Conservation (phyloP, 139 green algal genomes). For the Chlorella sp. region DNA sequence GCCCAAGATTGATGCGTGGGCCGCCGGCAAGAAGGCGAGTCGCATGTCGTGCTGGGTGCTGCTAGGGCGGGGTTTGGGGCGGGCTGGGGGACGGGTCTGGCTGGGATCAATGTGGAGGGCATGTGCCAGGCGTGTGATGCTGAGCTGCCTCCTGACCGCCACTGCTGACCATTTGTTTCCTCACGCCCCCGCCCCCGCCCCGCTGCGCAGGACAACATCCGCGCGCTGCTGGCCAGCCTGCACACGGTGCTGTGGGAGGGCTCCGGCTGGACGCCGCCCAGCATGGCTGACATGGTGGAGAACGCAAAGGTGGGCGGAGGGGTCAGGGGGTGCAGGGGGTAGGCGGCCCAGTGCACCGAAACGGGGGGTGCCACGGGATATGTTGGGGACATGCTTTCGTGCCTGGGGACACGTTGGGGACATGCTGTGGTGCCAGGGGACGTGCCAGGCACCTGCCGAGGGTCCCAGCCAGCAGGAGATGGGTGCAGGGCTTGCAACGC, state of each 20-base stretch:
- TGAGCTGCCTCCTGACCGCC: too few relatives aligned
- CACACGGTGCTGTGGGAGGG: slow-evolving; percentile 90
- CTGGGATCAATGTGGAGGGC: too few relatives aligned
- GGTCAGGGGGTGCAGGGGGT: neutral
- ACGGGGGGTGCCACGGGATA: neutral
- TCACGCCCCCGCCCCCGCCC: too few relatives aligned
- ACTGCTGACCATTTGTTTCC: too few relatives aligned
- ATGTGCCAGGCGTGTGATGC: too few relatives aligned
- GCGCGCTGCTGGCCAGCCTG: slow-evolving; percentile 83
- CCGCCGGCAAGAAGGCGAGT: slow-evolving; percentile 52
- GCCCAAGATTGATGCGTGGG: slow-evolving; percentile 73
- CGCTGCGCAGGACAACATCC: slow-evolving; percentile 77
- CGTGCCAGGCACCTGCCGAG: neutral
- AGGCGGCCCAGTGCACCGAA: neutral
- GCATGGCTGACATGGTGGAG: slow-evolving; percentile 89
- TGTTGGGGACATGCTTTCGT: neutral
- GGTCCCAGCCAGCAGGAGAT: neutral
- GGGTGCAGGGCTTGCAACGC: too few relatives aligned
- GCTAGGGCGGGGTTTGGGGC: too few relatives aligned
- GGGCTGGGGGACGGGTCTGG: too few relatives aligned
- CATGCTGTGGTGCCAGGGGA: neutral
- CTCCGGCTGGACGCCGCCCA: slow-evolving; percentile 76
- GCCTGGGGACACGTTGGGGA: too few relatives aligned
- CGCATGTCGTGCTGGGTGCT: too few relatives aligned
- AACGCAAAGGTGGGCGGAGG: slow-evolving; percentile 28